A percentile compares a stretch with the other conserved stretches of the same genome.
Evolutionary conservation across 805 yeast genomes (phyloP).

Genomic region (Saccharomycopsis olivae): DNA sequence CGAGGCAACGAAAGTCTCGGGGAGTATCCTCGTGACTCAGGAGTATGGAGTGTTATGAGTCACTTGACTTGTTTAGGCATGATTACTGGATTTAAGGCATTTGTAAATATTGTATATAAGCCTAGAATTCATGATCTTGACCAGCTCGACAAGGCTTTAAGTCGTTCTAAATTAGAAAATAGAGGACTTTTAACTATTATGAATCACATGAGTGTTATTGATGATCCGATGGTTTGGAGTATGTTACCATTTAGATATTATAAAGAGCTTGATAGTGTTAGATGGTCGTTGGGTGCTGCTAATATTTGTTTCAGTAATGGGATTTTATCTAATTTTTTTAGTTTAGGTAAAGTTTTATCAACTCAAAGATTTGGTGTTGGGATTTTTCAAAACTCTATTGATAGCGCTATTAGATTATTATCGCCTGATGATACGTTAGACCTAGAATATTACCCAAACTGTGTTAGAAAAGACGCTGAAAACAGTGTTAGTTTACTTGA

Average conservation of each 20-base stretch:
- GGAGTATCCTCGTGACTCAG: slow-evolving; percentile 48
- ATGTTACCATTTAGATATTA: slow-evolving; percentile 65
- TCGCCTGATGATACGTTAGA: slow-evolving; percentile 60
- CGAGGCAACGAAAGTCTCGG: slow-evolving; percentile 65
- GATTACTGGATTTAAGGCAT: slow-evolving; percentile 51
- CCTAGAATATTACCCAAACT: slow-evolving; percentile 30
- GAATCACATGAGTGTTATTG: slow-evolving; percentile 89
- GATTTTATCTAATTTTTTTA: slow-evolving; percentile 50
- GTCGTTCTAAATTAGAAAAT: slow-evolving; percentile 52
- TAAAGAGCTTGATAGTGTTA: slow-evolving; percentile 48
- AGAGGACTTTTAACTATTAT: slow-evolving; percentile 74
- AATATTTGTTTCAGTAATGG: slow-evolving; percentile 71
- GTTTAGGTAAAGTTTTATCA: slow-evolving; percentile 80
- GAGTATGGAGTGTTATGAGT: slow-evolving; percentile 58
- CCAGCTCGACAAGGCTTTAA: slow-evolving; percentile 51
- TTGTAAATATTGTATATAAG: slow-evolving; percentile 51
- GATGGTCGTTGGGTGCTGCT: slow-evolving; percentile 95
- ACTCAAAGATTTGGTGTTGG: slow-evolving; percentile 87
- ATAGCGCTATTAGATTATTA: slow-evolving; percentile 71
- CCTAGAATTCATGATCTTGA: slow-evolving; percentile 55
- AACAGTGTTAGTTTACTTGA: neutral
- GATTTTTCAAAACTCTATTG: slow-evolving; percentile 83
- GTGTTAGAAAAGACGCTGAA: neutral
- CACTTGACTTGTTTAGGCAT: slow-evolving; percentile 58
- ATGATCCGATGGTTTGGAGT: slow-evolving; percentile 89